Evolutionary conservation across 345 rosid genomes (phyloP), one percentile per base, ranked within the genome.

Genomic region (Limnanthes douglasii): DNA sequence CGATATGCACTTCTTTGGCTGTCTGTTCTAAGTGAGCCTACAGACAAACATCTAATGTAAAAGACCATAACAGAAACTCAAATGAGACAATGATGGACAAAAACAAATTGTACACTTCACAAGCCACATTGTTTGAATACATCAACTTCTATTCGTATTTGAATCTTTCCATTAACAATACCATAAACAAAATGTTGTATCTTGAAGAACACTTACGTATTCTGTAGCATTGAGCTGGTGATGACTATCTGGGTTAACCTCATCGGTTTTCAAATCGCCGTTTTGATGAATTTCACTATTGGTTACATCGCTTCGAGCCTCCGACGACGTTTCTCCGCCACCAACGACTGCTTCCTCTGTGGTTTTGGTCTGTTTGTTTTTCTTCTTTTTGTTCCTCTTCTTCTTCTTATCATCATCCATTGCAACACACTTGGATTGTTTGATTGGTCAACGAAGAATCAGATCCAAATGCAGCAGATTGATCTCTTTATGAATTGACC

Each of bases 351-450:
- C 68, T 15, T 61, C 71, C 18, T 26, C 55, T 18, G 54, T 51
- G 25, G 51, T 43, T 16, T 62, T 57, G 18, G 21, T 47, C 57
- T 59, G 64, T 46, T 65, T 61, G 48, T 62, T 73, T 45, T 77
- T 77, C 71, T 65, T 77, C 5, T 73, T 77, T 61, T 73, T 77
- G 48, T 58, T 77, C 29, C 70, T 41, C 61, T 62, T 77, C 43
- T 69, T 72, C 62, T 62, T 77, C 73, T 62, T 77, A 10, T 66
- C 78, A 3, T 66, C 78, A 34, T 77, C 88, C 88, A 77, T 70
- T n/a, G n/a, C n/a, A n/a, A n/a, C n/a, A n/a, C n/a, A n/a, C n/a
- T n/a, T n/a, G n/a, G n/a, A n/a, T n/a, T n/a, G n/a, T n/a, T n/a
- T n/a, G n/a, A n/a, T n/a, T n/a, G n/a, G n/a, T n/a, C n/a, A n/a